Evolutionary conservation across 768 basidiomycete genomes (phyloP).

Genomic region (Calocera viscosa): DNA sequence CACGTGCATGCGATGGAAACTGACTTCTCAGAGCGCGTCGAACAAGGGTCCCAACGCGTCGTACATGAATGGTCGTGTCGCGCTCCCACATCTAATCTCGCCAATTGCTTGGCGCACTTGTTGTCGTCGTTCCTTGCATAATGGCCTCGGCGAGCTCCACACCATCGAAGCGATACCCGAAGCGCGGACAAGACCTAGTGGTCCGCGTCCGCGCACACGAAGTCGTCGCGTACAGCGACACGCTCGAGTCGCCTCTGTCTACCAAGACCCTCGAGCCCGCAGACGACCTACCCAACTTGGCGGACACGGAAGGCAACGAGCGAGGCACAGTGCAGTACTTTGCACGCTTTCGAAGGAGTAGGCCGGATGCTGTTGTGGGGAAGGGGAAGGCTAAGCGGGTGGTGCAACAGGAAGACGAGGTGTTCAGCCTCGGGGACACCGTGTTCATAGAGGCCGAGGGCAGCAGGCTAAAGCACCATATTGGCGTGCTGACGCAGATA

Average conservation of each 20-base stretch:
- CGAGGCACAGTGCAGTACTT: not conserved
- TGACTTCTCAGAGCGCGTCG: too few relatives aligned
- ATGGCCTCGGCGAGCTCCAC: not conserved
- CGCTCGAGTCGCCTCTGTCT: not conserved
- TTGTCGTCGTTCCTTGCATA: too few relatives aligned
- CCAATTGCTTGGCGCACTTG: too few relatives aligned
- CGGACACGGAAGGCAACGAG: not conserved
- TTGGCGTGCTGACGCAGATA: constrained; percentile 46
- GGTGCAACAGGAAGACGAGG: constrained; percentile 17
- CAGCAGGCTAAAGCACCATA: constrained; percentile 48
- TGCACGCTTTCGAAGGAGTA: not conserved
- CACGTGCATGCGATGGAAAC: too few relatives aligned
- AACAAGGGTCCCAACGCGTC: too few relatives aligned
- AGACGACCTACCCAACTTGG: not conserved
- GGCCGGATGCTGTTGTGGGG: not conserved
- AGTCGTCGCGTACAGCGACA: not conserved
- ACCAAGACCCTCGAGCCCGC: not conserved
- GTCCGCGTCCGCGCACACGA: constrained; percentile 5
- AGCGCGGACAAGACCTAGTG: not conserved
- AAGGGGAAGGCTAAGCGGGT: constrained; percentile 1
- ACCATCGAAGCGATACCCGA: not conserved
- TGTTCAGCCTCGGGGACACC: constrained; percentile 51
- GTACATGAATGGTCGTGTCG: too few relatives aligned
- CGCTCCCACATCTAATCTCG: too few relatives aligned
- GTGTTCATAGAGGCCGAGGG: constrained; percentile 43